phyloP scores from a whole-genome alignment of 352 stramenopile genomes.

The Aphanomyces stellatus region DNA sequence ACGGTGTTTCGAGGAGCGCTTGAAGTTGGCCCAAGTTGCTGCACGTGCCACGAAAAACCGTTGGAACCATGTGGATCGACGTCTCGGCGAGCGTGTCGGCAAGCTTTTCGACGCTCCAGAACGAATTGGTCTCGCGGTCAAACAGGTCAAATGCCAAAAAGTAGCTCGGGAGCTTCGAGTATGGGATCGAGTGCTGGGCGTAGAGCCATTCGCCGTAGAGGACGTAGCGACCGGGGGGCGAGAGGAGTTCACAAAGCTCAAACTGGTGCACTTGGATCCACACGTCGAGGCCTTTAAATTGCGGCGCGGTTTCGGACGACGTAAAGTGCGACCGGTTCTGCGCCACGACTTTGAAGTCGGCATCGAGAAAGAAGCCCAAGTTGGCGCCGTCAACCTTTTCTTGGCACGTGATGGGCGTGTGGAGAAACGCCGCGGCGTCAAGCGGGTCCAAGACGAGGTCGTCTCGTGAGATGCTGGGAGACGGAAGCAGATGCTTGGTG shows the following conservation, averaged over 20 bases:
- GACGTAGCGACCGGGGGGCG: constrained; percentile 45
- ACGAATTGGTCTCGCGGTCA: constrained; percentile 40
- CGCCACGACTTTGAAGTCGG: constrained; percentile 38
- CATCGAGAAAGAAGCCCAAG: constrained; percentile 58
- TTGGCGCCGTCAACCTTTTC: constrained; percentile 85
- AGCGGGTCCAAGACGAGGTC: constrained; percentile 33
- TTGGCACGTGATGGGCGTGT: constrained; percentile 40
- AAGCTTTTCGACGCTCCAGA: constrained; percentile 36
- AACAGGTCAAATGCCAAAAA: constrained; percentile 82
- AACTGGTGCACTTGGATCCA: constrained; percentile 24
- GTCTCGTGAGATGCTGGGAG: constrained; percentile 44
- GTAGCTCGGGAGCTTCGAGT: constrained; percentile 42
- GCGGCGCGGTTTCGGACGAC: constrained; percentile 39
- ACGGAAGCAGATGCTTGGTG: constrained; percentile 47
- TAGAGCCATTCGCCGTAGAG: constrained; percentile 80
- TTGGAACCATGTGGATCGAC: constrained; percentile 6
- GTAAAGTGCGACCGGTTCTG: constrained; percentile 76
- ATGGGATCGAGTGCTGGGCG: constrained; percentile 73
- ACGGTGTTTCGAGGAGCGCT: neutral
- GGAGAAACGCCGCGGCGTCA: neutral
- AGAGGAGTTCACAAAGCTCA: constrained; percentile 4
- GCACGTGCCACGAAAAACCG: neutral
- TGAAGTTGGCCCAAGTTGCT: neutral
- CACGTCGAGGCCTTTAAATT: constrained; percentile 55
- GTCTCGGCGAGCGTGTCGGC: neutral